phyloP scores from a whole-genome alignment of 768 basidiomycete species.

The Infundibulicybe gibba region DNA sequence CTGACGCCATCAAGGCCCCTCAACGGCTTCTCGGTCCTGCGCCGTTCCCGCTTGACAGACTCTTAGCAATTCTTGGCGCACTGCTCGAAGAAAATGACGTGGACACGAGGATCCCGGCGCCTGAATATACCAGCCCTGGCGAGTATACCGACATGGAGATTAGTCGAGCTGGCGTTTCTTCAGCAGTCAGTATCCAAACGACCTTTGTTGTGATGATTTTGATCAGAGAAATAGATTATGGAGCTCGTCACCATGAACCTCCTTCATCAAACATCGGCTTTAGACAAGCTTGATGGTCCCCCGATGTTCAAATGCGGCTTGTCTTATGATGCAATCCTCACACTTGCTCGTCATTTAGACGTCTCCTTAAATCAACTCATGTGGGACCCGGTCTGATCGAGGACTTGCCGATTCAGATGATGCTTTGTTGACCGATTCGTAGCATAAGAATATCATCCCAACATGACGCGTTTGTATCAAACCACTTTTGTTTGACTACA shows the following conservation, averaged over 20 bases:
- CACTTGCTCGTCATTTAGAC: slow-evolving; percentile 55
- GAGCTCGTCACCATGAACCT: slow-evolving; percentile 65
- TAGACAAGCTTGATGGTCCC: slow-evolving; percentile 65
- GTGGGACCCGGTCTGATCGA: slow-evolving; percentile 52
- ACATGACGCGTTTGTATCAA: too few species aligned
- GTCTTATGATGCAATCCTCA: slow-evolving; percentile 51
- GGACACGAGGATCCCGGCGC: slow-evolving; percentile 40
- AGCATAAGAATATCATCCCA: too few species aligned
- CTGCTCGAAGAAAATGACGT: slow-evolving; percentile 72
- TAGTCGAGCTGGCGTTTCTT: slow-evolving; percentile 53
- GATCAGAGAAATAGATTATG: slow-evolving; percentile 41
- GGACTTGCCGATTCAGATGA: too few species aligned
- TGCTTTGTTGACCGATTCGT: too few species aligned
- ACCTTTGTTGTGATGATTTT: not conserved
- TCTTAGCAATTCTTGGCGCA: slow-evolving; percentile 76
- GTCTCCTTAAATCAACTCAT: slow-evolving; percentile 62
- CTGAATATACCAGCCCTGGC: slow-evolving; percentile 53
- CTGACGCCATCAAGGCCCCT: slow-evolving; percentile 43
- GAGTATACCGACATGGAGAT: slow-evolving; percentile 78
- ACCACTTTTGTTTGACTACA: too few species aligned
- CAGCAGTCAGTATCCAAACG: slow-evolving; percentile 42
- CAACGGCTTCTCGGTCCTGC: slow-evolving; percentile 79
- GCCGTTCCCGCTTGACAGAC: slow-evolving; percentile 74
- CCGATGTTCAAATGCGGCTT: slow-evolving; percentile 74
- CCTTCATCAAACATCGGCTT: slow-evolving; percentile 57